phyloP scores from a whole-genome alignment of 768 basidiomycete genomes.

The Trichaptum fuscoviolaceum region DNA sequence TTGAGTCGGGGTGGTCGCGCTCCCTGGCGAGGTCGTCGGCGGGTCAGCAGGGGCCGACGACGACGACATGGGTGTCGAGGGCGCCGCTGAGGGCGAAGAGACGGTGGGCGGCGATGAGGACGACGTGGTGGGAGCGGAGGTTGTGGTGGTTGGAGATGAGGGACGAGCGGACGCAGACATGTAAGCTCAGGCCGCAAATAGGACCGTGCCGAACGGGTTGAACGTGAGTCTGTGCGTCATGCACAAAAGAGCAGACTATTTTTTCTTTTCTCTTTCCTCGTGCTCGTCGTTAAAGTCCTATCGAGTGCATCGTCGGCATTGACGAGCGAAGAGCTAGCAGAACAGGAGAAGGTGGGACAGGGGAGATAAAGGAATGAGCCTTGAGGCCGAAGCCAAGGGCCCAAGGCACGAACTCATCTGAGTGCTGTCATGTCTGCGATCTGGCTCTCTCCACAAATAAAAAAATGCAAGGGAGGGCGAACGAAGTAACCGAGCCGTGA shows the following conservation, averaged over 20 bases:
- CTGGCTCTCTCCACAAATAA: neutral
- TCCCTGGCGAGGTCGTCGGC: neutral
- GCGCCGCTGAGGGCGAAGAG: neutral
- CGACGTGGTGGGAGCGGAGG: constrained; percentile 1
- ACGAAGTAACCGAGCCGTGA: neutral
- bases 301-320: neutral
- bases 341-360: neutral
- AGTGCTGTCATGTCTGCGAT: neutral
- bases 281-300: neutral
- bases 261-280: neutral
- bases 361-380: neutral
- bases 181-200: neutral
- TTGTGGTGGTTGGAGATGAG: neutral
- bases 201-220: neutral
- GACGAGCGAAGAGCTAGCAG: neutral
- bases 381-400: neutral
- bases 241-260: neutral
- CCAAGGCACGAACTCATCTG: neutral
- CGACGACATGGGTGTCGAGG: neutral
- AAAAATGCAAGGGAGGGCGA: neutral
- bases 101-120: neutral
- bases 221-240: neutral
- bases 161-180: neutral
- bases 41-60: neutral
- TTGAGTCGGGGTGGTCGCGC: neutral